Percentiles rank a stretch among this genome's conserved stretches.
phyloP scores from a whole-genome alignment of 495 filamentous ascomycete genomes.

The Pseudotulostoma volvatum region DNA sequence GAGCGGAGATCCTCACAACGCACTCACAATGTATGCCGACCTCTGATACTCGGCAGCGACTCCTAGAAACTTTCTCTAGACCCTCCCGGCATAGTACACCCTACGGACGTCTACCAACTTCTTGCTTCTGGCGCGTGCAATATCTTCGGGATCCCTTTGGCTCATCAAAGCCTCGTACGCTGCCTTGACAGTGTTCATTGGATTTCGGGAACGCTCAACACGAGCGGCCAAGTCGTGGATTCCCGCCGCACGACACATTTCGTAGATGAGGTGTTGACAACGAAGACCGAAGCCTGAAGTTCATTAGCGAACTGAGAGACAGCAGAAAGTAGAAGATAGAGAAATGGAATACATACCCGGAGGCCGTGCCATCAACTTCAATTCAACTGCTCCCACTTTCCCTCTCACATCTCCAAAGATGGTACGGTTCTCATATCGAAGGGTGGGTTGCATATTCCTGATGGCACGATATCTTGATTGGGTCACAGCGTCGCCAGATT shows the following conservation, averaged over 20 bases:
- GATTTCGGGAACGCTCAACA: slow-evolving; percentile 66
- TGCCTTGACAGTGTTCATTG: slow-evolving; percentile 93
- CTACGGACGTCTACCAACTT: slow-evolving; percentile 92
- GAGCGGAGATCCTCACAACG: too few species aligned
- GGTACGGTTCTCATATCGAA: slow-evolving; percentile 77
- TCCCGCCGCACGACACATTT: slow-evolving; percentile 71
- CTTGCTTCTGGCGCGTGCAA: slow-evolving; percentile 72
- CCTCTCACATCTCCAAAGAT: slow-evolving; percentile 71
- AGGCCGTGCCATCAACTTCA: slow-evolving; percentile 63
- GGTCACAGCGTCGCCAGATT: slow-evolving; percentile 40
- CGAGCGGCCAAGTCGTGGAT: slow-evolving; percentile 72
- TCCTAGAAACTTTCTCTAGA: too few species aligned
- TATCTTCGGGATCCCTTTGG: slow-evolving; percentile 73
- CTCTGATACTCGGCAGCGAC: too few species aligned
- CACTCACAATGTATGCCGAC: too few species aligned
- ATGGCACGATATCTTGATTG: slow-evolving; percentile 66
- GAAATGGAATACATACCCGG: slow-evolving; percentile 48
- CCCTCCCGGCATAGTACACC: slow-evolving; percentile 84
- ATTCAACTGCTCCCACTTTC: slow-evolving; percentile 71
- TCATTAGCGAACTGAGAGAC: neutral
- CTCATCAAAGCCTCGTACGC: slow-evolving; percentile 61
- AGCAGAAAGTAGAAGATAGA: neutral
- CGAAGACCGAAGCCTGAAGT: slow-evolving; percentile 73
- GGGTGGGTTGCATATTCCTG: slow-evolving; percentile 71
- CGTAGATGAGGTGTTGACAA: slow-evolving; percentile 77